Evolutionary conservation across 495 filamentous ascomycete species (phyloP), one percentile per base, ranked within the genome.

Genomic region (Neurospora sp.): DNA sequence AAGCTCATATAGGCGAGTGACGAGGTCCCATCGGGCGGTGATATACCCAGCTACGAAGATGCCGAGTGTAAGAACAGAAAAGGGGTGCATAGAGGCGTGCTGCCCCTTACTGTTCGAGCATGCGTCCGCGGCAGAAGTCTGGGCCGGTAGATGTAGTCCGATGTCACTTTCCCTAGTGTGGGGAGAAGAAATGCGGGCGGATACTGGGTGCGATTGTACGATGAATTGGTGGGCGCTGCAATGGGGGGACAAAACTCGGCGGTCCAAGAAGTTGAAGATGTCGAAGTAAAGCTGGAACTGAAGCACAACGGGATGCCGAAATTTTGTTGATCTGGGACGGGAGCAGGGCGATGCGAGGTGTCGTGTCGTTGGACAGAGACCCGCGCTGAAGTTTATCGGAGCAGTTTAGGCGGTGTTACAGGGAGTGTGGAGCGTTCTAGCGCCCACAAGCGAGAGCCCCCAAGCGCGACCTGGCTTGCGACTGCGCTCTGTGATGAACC

Each of bases 41-140:
- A 93, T 98, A 87, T 99, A 99, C 83, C 96, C 96, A 84, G 96
- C 95, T 86, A 98, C 90, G 85, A 99, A 99, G 87, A 99, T 97
- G 81, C 91, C 94, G 84, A 96, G 90, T 73, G 94, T 94, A 83
- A 97, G 88, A 81, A 93, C 85, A 77, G 94, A 97, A 85, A 98
- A 97, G 81, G 94, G 92, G 93, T 97, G 93, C 94, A 98, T 98
- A 86, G 90, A 93, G 79, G 76, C 79, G 77, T 73, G 76, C 71
- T 75, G 72, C 73, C 71, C 31, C 43, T 73, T 79, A 77, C 69
- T 73, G 76, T 72, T 76, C 31, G 77, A 70, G 75, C 81, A 82
- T 66, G 54, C 54, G 48, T 62, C 21, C 54, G 54, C 54, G 28
- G 28, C 24, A 36, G 39, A 28, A 62, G 54, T 66, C 54, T 7